A percentile compares a stretch with the other conserved stretches of the same genome.
Evolutionary conservation across 1,284 basidiomycete genomes (phyloP).

Genomic region (Trichosporon inkin): DNA sequence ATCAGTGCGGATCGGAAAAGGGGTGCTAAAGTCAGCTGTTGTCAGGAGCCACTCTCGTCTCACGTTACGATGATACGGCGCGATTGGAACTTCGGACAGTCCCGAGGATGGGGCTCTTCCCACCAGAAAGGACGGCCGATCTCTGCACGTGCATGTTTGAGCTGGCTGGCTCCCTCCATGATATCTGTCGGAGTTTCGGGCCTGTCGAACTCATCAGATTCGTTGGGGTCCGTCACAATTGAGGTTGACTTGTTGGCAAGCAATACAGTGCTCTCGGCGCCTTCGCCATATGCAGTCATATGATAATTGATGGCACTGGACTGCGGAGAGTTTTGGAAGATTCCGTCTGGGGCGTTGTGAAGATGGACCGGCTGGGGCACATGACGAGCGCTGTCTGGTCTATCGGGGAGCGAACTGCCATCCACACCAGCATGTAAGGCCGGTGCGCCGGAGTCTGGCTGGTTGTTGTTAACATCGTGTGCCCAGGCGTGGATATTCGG

Average conservation of each 20-base stretch:
- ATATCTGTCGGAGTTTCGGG: not conserved
- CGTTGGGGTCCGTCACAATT: not conserved
- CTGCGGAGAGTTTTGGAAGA: conserved; percentile 1
- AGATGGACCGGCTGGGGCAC: conserved; percentile 2
- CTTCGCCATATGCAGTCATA: too few species aligned
- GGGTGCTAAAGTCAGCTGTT: conserved; percentile 23
- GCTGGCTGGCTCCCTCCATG: not conserved
- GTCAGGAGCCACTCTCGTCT: conserved; percentile 7
- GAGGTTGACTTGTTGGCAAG: not conserved
- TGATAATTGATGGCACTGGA: not conserved
- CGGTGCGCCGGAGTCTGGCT: not conserved
- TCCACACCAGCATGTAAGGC: not conserved
- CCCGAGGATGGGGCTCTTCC: conserved; percentile 29
- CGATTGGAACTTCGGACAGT: conserved; percentile 25
- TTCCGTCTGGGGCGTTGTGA: conserved; percentile 23
- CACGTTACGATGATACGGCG: conserved; percentile 31
- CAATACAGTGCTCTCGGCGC: too few species aligned
- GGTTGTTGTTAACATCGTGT: conserved; percentile 3
- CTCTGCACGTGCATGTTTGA: not conserved
- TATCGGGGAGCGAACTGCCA: conserved; percentile 8
- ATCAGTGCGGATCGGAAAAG: conserved; percentile 25
- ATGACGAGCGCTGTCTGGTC: conserved; percentile 11
- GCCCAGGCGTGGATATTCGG: not conserved
- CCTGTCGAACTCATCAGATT: not conserved
- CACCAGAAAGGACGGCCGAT: conserved; percentile 21